A percentile compares a stretch with the other conserved stretches of the same genome.
Conservation (phyloP, 129 eudicot species). For the Flaveria trinervia region DNA sequence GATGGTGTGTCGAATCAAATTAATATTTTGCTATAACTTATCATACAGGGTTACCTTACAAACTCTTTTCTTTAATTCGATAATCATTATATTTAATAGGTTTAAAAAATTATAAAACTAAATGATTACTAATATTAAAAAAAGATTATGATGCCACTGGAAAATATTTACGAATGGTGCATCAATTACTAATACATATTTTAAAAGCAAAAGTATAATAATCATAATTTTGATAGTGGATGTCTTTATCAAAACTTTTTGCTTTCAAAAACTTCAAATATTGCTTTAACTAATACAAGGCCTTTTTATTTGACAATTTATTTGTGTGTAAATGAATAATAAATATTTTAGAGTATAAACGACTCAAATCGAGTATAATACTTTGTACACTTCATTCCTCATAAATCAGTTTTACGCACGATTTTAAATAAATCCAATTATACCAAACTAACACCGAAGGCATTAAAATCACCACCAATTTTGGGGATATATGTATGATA, state of each 20-base stretch:
- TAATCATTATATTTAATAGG: background rate
- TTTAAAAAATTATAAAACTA: background rate
- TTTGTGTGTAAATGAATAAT: background rate
- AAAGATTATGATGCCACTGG: background rate
- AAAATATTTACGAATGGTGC: background rate
- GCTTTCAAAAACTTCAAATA: constrained; percentile 5
- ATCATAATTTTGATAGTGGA: background rate
- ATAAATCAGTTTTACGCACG: too few species aligned
- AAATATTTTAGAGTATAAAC: too few species aligned
- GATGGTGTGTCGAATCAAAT: background rate
- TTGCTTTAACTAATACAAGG: constrained; percentile 4
- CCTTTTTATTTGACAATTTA: background rate
- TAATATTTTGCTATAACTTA: background rate
- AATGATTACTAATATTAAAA: background rate
- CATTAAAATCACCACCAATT: too few species aligned
- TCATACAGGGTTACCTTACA: background rate
- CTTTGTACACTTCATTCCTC: too few species aligned
- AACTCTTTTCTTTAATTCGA: background rate
- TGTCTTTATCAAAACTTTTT: constrained; percentile 6
- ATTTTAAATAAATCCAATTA: too few species aligned
- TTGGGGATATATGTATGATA: too few species aligned
- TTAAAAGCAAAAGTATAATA: background rate
- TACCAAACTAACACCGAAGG: too few species aligned
- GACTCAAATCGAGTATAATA: too few species aligned
- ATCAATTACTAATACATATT: background rate